phyloP scores from a whole-genome alignment of 2,329 filamentous ascomycete genomes.

The Septoria linicola region DNA sequence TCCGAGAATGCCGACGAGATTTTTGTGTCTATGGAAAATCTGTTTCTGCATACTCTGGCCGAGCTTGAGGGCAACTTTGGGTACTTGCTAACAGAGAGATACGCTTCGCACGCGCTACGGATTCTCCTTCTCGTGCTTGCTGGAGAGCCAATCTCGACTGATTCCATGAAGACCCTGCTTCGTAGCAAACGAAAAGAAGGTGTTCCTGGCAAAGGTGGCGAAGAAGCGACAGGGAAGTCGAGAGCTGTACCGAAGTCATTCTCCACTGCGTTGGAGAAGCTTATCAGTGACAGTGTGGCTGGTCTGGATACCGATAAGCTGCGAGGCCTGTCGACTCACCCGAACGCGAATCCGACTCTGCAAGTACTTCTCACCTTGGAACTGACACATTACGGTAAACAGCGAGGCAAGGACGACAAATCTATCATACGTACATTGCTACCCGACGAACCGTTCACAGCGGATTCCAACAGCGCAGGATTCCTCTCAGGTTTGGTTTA shows the following conservation, averaged over 20 bases:
- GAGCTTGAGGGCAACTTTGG: slow-evolving; percentile 85
- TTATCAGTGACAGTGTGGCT: slow-evolving; percentile 73
- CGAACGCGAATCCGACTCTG: slow-evolving; percentile 87
- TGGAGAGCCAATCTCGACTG: slow-evolving; percentile 72
- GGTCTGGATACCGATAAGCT: slow-evolving; percentile 77
- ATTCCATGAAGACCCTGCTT: slow-evolving; percentile 68
- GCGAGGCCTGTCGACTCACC: slow-evolving; percentile 80
- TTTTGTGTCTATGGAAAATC: slow-evolving; percentile 70
- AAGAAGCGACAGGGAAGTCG: slow-evolving; percentile 44
- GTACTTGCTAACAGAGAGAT: slow-evolving; percentile 80
- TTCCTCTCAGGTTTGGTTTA: slow-evolving; percentile 89
- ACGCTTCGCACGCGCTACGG: slow-evolving; percentile 86
- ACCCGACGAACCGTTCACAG: slow-evolving; percentile 73
- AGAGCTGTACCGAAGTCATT: slow-evolving; percentile 75
- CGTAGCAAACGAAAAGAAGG: slow-evolving; percentile 93
- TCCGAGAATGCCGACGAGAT: slow-evolving; percentile 51
- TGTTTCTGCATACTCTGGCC: slow-evolving; percentile 79
- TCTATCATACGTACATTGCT: slow-evolving; percentile 75
- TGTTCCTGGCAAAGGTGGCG: slow-evolving; percentile 59
- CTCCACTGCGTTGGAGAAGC: slow-evolving; percentile 71
- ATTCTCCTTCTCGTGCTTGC: slow-evolving; percentile 83
- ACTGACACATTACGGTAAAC: slow-evolving; percentile 69
- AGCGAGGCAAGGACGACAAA: slow-evolving; percentile 62
- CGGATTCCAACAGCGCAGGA: slow-evolving; percentile 69
- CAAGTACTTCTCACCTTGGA: slow-evolving; percentile 88